phyloP scores from a whole-genome alignment of 192 early-diverging fungal genomes.

The Allomyces javanicus region DNA sequence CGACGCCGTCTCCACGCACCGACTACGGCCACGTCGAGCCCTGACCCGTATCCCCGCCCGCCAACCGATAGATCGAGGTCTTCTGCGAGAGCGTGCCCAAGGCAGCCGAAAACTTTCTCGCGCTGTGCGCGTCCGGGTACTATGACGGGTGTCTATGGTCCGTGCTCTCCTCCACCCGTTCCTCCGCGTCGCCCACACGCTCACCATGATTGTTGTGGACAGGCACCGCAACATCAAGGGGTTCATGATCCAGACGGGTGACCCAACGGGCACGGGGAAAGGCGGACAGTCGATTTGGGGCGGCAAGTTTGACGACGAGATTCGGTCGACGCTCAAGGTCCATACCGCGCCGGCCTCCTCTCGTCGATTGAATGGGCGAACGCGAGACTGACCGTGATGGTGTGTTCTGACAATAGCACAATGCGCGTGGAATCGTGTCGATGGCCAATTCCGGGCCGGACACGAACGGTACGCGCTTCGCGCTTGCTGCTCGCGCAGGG shows the following conservation, averaged over 20 bases:
- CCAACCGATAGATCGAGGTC: constrained; percentile 46
- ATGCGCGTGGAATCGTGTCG: constrained; percentile 64
- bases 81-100: constrained; percentile 73
- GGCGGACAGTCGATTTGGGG: constrained; percentile 77
- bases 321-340: constrained; percentile 54
- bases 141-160: constrained; percentile 55
- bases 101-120: constrained; percentile 84
- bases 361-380: no score
- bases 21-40: not conserved
- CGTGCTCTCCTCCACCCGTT: not conserved
- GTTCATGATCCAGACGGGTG: constrained; percentile 68
- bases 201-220: no score
- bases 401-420: constrained; percentile 33
- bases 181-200: not conserved
- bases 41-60: not conserved
- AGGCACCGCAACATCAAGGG: constrained; percentile 47
- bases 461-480: constrained; percentile 32
- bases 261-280: constrained; percentile 70
- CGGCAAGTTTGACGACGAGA: constrained; percentile 58
- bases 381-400: no score
- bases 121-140: constrained; percentile 82
- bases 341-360: not conserved
- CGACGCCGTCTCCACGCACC: not conserved
- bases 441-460: constrained; percentile 86
- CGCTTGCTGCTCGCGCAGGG: constrained; percentile 5